A percentile compares a stretch with the other conserved stretches of the same genome.
These are phyloP conservation scores for Microbotryum saponariae DNA, from an alignment of 1,284 basidiomycete species.

Conservation along the genomic window DNA sequence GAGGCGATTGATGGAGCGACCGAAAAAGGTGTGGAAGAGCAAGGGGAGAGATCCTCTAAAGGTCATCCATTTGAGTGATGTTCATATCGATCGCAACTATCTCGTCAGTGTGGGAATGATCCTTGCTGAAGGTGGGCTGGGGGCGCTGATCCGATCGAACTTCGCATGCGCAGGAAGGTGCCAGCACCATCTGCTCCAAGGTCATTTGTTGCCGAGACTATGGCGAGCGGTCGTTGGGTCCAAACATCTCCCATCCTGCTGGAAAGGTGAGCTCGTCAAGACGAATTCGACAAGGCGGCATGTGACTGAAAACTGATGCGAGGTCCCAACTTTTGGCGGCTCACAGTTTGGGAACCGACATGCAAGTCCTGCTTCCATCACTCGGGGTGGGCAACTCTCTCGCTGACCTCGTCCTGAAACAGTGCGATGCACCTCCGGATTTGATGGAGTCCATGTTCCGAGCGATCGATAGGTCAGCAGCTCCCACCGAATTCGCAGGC, in stretches of 20 bases:
- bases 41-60: slow-evolving; percentile 27
- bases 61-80: slow-evolving; percentile 37
- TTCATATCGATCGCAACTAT: slow-evolving; percentile 39
- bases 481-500: background rate
- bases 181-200: slow-evolving; percentile 53
- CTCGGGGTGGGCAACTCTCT: background rate
- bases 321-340: slow-evolving; percentile 40
- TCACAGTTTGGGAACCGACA: slow-evolving; percentile 21
- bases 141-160: background rate
- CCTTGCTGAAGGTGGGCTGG: background rate
- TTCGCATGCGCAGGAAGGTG: slow-evolving; percentile 38
- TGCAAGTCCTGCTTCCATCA: background rate
- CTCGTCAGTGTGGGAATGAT: slow-evolving; percentile 35
- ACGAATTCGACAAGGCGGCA: background rate
- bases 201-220: slow-evolving; percentile 51
- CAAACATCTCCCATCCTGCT: slow-evolving; percentile 20
- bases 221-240: slow-evolving; percentile 18
- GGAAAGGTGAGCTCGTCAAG: slow-evolving; percentile 19
- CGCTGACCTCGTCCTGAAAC: background rate
- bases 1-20: background rate
- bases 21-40: slow-evolving; percentile 3
- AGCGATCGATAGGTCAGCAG: slow-evolving; percentile 41
- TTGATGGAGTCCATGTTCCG: slow-evolving; percentile 52
- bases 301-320: slow-evolving; percentile 31
- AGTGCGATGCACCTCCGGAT: slow-evolving; percentile 26